These are phyloP conservation scores for Cryptosporidium canis DNA, from an alignment of 169 alveolate species.

Conservation along the genomic window DNA sequence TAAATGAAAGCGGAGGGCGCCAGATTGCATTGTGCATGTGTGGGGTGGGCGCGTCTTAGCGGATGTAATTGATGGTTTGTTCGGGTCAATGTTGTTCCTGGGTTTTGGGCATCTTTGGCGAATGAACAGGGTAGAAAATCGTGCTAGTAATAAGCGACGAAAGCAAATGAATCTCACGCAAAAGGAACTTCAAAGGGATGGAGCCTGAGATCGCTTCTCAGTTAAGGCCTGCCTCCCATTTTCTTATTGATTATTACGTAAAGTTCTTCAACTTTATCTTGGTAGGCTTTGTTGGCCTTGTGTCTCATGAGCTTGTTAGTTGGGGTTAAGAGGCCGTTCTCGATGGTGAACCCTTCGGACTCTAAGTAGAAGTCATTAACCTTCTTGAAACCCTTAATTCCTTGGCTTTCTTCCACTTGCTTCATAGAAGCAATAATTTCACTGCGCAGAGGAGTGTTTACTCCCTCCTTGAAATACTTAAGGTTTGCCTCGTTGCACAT, in stretches of 20 bases:
- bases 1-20: no score
- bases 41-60: no score
- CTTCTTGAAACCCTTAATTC: constrained; percentile 80
- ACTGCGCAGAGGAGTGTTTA: constrained; percentile 40
- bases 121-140: not conserved
- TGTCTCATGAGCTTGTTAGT: constrained; percentile 91
- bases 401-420: constrained; percentile 75
- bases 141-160: not conserved
- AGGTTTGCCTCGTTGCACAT: constrained; percentile 70
- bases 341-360: constrained; percentile 87
- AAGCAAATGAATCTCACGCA: not conserved
- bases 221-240: not conserved
- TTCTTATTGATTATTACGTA: constrained; percentile 47
- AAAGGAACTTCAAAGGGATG: not conserved
- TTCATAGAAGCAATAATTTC: constrained; percentile 67
- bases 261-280: constrained; percentile 75
- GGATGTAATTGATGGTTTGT: no score
- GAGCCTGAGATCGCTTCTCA: not conserved
- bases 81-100: not conserved
- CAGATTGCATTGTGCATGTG: no score
- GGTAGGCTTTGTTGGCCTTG: constrained; percentile 76
- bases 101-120: no score
- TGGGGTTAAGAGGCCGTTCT: constrained; percentile 90
- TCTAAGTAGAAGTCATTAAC: constrained; percentile 83
- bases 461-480: not conserved